Evolutionary conservation across 176 grass and related monocot species (phyloP).

Genomic region (Ensete ventricosum): DNA sequence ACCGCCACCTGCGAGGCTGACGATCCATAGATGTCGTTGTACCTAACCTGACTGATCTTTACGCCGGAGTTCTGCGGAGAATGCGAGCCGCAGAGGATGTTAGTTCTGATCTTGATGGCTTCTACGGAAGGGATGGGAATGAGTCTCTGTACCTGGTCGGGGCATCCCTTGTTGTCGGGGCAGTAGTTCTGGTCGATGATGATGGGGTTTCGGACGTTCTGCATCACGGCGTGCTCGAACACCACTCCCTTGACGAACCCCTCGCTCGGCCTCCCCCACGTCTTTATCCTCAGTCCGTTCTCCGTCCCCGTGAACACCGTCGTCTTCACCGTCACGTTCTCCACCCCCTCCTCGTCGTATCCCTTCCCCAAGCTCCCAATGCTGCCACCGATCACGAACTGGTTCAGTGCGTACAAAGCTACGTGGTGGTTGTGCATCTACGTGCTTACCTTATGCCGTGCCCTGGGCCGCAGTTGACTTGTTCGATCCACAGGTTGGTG

Average conservation of each 20-base stretch:
- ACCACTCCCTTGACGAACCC: constrained; percentile 51
- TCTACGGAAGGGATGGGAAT: not conserved
- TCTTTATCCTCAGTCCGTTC: constrained; percentile 84
- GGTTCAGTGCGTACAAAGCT: no score
- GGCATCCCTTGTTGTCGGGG: constrained; percentile 33
- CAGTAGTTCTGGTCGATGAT: constrained; percentile 94
- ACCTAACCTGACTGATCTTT: constrained; percentile 65
- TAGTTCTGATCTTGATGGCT: not conserved
- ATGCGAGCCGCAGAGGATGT: not conserved
- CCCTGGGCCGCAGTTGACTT: constrained; percentile 70
- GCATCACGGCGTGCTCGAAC: constrained; percentile 54
- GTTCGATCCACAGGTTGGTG: constrained; percentile 78
- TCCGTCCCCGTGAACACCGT: constrained; percentile 52
- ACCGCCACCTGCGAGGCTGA: constrained; percentile 58
- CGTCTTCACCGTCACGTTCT: constrained; percentile 89
- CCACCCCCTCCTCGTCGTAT: constrained; percentile 33
- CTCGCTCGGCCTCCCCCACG: constrained; percentile 48
- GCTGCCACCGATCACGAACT: constrained; percentile 5
- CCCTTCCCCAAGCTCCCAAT: constrained; percentile 53
- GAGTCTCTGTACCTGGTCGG: constrained; percentile 20
- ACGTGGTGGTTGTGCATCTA: not conserved
- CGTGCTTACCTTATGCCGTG: constrained; percentile 71
- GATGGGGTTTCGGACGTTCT: constrained; percentile 67
- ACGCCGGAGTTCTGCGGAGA: constrained; percentile 44
- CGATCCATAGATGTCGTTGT: constrained; percentile 41